These are phyloP conservation scores for Metarhizium anisopliae DNA, from an alignment of 2,329 filamentous ascomycete species.

Conservation along the genomic window DNA sequence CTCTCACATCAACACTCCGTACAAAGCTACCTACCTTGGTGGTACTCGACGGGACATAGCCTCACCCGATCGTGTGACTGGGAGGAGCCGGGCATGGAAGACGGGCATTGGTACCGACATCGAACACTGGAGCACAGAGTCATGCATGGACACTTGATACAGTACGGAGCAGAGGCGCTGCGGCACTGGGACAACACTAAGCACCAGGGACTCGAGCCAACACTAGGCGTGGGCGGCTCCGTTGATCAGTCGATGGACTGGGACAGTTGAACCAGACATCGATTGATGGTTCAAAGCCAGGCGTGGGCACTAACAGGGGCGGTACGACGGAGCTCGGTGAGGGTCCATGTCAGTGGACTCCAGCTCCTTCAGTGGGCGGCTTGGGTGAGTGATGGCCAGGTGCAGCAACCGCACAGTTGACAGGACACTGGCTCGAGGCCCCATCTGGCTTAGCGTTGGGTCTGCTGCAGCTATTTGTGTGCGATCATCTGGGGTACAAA, in stretches of 20 bases:
- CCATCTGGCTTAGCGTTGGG: slow-evolving; percentile 1
- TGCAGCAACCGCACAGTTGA: background rate
- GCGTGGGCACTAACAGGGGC: too few relatives aligned
- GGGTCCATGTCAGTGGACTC: too few relatives aligned
- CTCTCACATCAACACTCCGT: background rate
- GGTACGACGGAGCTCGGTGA: too few relatives aligned
- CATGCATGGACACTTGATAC: background rate
- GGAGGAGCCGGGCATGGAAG: background rate
- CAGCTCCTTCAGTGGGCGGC: too few relatives aligned
- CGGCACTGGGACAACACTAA: background rate
- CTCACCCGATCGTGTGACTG: slow-evolving; percentile 11
- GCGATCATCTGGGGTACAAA: slow-evolving; percentile 13
- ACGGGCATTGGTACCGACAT: background rate
- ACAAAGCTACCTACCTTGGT: background rate
- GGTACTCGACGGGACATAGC: slow-evolving; percentile 4
- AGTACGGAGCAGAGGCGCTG: background rate
- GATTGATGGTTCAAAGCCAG: too few relatives aligned
- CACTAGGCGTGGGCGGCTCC: background rate
- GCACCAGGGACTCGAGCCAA: too few relatives aligned
- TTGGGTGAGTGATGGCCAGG: background rate
- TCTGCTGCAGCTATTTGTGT: slow-evolving; percentile 9
- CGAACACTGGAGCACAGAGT: background rate
- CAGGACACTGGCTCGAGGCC: background rate
- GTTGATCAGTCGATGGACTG: background rate
- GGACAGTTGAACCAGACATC: too few relatives aligned